Evolutionary conservation across 2,329 filamentous ascomycete genomes (phyloP).

Genomic region (Aspergillus transmontanensis): DNA sequence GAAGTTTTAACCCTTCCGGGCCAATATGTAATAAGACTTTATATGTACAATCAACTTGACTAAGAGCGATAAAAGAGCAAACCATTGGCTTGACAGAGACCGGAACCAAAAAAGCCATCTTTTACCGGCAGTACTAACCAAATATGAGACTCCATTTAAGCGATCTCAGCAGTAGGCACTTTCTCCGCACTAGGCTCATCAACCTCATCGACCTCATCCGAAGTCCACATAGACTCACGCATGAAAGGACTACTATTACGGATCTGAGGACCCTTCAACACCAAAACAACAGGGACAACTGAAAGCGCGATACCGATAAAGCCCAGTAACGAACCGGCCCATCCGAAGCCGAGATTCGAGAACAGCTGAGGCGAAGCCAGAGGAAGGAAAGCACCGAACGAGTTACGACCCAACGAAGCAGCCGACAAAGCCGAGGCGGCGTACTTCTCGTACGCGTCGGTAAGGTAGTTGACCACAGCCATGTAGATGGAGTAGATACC

Average conservation of each 20-base stretch:
- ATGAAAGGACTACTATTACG: neutral
- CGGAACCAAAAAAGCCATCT: neutral
- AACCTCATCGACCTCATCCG: neutral
- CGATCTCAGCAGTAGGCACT: neutral
- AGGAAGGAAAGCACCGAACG: conserved; percentile 44
- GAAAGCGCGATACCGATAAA: conserved; percentile 48
- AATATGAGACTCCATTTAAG: neutral
- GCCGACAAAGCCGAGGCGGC: conserved; percentile 48
- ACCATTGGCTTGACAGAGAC: neutral
- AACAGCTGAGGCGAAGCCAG: conserved; percentile 45
- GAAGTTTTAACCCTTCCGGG: neutral
- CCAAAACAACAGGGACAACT: neutral
- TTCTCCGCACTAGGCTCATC: neutral
- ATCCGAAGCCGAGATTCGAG: conserved; percentile 41
- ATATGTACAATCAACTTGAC: neutral
- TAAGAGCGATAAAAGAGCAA: neutral
- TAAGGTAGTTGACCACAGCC: conserved; percentile 47
- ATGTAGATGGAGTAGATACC: conserved; percentile 42
- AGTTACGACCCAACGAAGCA: conserved; percentile 40
- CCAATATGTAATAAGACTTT: neutral
- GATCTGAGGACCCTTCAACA: neutral
- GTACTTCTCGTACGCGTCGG: conserved; percentile 45
- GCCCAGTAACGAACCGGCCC: conserved; percentile 20
- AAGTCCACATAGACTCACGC: neutral
- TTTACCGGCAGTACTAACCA: neutral